Evolutionary conservation across 257 asterid species (phyloP).

Genomic region (Solanum clarkiae): DNA sequence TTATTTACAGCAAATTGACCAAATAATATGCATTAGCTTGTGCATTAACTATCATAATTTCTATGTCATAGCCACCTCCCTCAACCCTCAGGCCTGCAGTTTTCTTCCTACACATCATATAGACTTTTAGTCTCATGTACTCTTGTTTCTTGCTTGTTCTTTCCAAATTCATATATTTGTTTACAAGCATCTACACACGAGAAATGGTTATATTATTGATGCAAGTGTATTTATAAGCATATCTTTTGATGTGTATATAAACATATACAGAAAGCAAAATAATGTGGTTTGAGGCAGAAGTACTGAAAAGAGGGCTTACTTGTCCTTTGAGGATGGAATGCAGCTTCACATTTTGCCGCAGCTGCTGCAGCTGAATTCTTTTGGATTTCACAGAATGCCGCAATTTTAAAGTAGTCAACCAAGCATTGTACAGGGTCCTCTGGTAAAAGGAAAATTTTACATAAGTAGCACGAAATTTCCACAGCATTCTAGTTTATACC

Average conservation of each 20-base stretch:
- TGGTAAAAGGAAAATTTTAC: slow-evolving; percentile 20
- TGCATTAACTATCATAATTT: background rate
- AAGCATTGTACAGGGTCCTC: slow-evolving; percentile 66
- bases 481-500: background rate
- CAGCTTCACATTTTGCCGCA: slow-evolving; percentile 52
- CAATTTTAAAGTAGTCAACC: slow-evolving; percentile 55
- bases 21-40: background rate
- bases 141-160: background rate
- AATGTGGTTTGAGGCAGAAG: background rate
- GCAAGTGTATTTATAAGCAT: background rate
- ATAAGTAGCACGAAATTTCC: background rate
- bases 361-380: slow-evolving; percentile 43
- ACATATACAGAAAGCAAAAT: background rate
- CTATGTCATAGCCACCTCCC: background rate
- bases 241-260: background rate
- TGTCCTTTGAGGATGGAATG: slow-evolving; percentile 46
- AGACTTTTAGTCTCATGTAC: background rate
- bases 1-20: background rate
- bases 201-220: background rate
- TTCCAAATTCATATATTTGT: background rate
- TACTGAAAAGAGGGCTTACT: slow-evolving; percentile 29
- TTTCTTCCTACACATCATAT: background rate
- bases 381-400: slow-evolving; percentile 46
- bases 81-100: background rate
- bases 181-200: background rate